Base-by-base conservation (phyloP, 306 rosid genomes). In the Clitoria ternatea region DNA sequence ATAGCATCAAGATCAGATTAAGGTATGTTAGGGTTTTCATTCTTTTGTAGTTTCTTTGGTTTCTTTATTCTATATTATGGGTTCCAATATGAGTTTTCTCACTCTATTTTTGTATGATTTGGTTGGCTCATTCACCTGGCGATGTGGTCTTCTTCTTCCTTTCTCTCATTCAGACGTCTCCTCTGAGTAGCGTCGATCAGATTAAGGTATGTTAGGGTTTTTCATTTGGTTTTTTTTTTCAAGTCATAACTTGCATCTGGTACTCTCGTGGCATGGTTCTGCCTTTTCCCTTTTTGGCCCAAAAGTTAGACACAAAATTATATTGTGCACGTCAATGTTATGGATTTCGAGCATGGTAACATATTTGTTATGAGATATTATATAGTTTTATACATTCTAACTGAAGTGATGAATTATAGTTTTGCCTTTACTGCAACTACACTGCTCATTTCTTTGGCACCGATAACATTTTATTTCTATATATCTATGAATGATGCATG, bases 371-470 rank as follows among this genome's bases (percentile, higher is more conserved):
- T 30, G 64, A 65, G 23, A 49, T 24, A 9, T 15, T 52, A 19
- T 23, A 14, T 30, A 40, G 20, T 29, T 61, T 50, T 42, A 13
- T 69, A 18, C 53, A 53, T 17, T 33, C n/a, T 27, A 43, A 4
- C 43, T 14, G 18, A 40, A 54, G 23, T 35, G 42, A 27, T 18
- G 27, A 60, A 47, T 23, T 56, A 17, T 17, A 12, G 42, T 39
- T 23, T 42, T 49, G 14, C 49, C 43, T 69, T n/a, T 80, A 66
- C 80, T 69, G 74, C 22, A 43, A 54, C 69, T 74, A 27, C 79
- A 52, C 54, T 40, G 8, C 80, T 35, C 66, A 44, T 66, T 43
- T 72, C n/a, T n/a, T 61, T 37, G 12, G 30, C 33, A 47, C 27
- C 49, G 43, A 49, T 20, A 71, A 23, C 61, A 37, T 65, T 29